These are phyloP conservation scores for Paraconiothyrium sp. DNA, from an alignment of 2,329 filamentous ascomycete species.

Conservation along the genomic window DNA sequence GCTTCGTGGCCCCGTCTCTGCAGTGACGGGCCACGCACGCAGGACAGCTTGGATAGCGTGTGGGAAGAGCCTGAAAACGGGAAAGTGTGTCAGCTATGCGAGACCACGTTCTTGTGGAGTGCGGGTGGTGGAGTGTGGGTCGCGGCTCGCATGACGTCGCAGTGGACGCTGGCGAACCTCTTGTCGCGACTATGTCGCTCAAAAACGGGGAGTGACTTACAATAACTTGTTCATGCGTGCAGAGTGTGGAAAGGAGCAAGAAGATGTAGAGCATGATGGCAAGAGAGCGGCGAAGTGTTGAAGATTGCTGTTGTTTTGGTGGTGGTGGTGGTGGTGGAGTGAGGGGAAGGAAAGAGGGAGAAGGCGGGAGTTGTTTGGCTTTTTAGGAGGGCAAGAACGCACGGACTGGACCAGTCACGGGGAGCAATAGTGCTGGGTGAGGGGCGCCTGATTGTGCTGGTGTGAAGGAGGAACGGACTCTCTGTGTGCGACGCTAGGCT, in stretches of 20 bases:
- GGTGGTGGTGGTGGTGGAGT: slow-evolving; percentile 1
- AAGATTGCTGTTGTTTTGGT: neutral
- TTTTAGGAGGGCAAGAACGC: neutral
- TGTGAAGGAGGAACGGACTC: neutral
- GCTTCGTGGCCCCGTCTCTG: neutral
- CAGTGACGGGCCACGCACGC: neutral
- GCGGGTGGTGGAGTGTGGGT: neutral
- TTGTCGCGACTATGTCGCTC: neutral
- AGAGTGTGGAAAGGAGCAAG: neutral
- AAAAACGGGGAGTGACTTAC: neutral
- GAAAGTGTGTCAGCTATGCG: neutral
- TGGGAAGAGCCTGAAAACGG: neutral
- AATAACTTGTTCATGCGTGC: neutral
- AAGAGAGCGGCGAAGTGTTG: neutral
- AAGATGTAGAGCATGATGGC: neutral
- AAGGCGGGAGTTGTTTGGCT: neutral
- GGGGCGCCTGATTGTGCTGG: neutral
- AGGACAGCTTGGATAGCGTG: neutral
- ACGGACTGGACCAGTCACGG: neutral
- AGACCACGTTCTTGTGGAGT: neutral
- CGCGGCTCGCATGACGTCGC: neutral
- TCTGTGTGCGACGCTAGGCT: neutral
- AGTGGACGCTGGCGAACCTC: neutral
- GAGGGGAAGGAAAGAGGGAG: neutral
- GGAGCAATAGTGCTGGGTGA: neutral